phyloP scores from a whole-genome alignment of 2,329 filamentous ascomycete genomes.

The Ophiostoma himal-ulmi region DNA sequence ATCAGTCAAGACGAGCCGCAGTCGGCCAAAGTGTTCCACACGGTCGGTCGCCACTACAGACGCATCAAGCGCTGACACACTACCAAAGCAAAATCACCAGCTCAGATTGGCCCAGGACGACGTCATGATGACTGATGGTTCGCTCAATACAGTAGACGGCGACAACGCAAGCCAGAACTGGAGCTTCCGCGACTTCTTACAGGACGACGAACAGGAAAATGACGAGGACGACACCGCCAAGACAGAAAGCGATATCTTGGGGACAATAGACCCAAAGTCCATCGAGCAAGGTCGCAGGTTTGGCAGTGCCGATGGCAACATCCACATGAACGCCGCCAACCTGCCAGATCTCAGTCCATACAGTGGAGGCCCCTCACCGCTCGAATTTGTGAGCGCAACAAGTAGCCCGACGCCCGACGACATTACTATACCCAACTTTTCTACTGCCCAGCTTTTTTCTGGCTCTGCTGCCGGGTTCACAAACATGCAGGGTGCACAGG shows the following conservation, averaged over 20 bases:
- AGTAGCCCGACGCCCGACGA: slow-evolving; percentile 46
- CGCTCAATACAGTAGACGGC: slow-evolving; percentile 30
- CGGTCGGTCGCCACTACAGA: slow-evolving; percentile 3
- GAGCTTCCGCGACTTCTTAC: slow-evolving; percentile 37
- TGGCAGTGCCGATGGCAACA: neutral
- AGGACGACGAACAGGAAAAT: slow-evolving; percentile 38
- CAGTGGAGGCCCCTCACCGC: slow-evolving; percentile 23
- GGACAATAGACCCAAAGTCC: slow-evolving; percentile 35
- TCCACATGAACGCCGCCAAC: neutral
- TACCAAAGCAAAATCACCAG: neutral
- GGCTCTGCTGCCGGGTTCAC: slow-evolving; percentile 20
- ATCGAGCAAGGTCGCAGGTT: slow-evolving; percentile 25
- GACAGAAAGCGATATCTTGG: slow-evolving; percentile 24
- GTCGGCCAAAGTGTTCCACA: slow-evolving; percentile 30
- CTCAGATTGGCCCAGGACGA: slow-evolving; percentile 31
- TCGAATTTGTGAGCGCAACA: slow-evolving; percentile 52
- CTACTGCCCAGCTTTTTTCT: slow-evolving; percentile 23
- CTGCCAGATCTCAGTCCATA: slow-evolving; percentile 23
- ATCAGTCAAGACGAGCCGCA: slow-evolving; percentile 21
- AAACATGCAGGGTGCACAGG: neutral
- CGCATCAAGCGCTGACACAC: neutral
- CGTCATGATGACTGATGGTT: slow-evolving; percentile 38
- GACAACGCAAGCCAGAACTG: slow-evolving; percentile 34
- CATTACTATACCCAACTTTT: slow-evolving; percentile 9
- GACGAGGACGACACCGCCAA: slow-evolving; percentile 28